Conservation (phyloP, 345 rosid species). For the Capsella bursapastoris region DNA sequence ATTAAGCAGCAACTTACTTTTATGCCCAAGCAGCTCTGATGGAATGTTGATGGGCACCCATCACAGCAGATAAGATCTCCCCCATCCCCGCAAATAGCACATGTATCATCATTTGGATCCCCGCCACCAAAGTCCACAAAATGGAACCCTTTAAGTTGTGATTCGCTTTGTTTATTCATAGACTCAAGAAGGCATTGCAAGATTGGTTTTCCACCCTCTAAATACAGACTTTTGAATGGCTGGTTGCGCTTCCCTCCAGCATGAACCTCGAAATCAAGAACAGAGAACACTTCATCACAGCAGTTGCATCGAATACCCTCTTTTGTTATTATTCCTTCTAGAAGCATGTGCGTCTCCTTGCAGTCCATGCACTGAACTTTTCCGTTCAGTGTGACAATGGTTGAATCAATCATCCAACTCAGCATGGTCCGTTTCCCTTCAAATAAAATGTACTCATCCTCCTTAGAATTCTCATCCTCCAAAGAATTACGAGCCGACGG, state of each 20-base stretch:
- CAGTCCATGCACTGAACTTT: constrained; percentile 62
- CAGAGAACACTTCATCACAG: constrained; percentile 58
- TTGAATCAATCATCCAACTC: constrained; percentile 85
- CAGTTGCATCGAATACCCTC: constrained; percentile 85
- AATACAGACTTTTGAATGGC: constrained; percentile 63
- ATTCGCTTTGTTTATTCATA: constrained; percentile 73
- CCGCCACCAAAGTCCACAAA: constrained; percentile 65
- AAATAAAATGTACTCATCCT: constrained; percentile 63
- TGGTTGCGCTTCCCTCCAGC: constrained; percentile 55
- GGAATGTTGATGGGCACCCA: constrained; percentile 96
- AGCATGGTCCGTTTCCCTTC: constrained; percentile 80
- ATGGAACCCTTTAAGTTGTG: constrained; percentile 61
- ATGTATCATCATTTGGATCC: constrained; percentile 95
- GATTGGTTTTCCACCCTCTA: constrained; percentile 70
- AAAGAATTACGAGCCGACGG: constrained; percentile 70
- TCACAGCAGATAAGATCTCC: constrained; percentile 93
- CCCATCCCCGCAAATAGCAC: constrained; percentile 98
- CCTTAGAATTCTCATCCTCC: constrained; percentile 51
- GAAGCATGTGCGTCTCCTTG: constrained; percentile 47
- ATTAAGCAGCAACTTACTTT: constrained; percentile 53
- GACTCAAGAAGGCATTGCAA: constrained; percentile 71
- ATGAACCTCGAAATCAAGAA: constrained; percentile 70
- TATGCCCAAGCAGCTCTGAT: constrained; percentile 81
- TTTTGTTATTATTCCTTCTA: constrained; percentile 57
- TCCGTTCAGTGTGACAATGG: constrained; percentile 57